Base-by-base conservation (phyloP, 495 filamentous ascomycete genomes). In the Talaromyces thailandensis region DNA sequence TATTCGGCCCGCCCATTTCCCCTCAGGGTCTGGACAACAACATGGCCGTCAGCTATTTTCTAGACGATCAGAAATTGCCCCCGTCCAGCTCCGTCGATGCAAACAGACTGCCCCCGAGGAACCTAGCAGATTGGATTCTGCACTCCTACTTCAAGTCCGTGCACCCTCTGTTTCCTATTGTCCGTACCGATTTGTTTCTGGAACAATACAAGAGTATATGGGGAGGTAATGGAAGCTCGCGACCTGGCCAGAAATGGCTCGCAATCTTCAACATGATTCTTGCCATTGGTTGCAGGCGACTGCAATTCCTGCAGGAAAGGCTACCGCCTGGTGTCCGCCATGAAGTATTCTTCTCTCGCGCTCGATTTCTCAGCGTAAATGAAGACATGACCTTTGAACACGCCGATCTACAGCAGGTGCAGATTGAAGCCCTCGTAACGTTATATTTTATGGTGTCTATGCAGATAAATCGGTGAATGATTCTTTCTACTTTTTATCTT, bases 261-360 rank as follows among this genome's bases (percentile, higher is more conserved):
- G 82, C 82, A 0, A 82, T 84, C 18, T 58, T 88, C 37, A 89
- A 90, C 65, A 73, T 88, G 63, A 77, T 89, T 31, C 86, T 89
- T 64, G 87, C 87, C 3, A 83, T 88, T 64, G 82, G 80, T 6
- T 71, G 79, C 80, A 12, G 71, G 70, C 48, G 77, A 81, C 64
- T 73, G 71, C 11, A 71, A 75, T 56, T 71, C 83, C 29, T 48
- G 57, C 6, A 69, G 69, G 56, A 73, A 68, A 26, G 68, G 69
- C 55, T 77, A 70, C 72, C 70, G 61, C 25, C 21, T 53, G 43
- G 50, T 4, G 24, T 35, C 1, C 9, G 16, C 9, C 24, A 59
- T 52, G 35, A 60, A 9, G 2, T 53, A n/a, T 64, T 60, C 14
- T 64, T 64, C 56, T 26, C 62, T 4, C 56, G 62, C 11, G 62